These are phyloP conservation scores for Boeremia lycopersici DNA, from an alignment of 2,329 filamentous ascomycete species.

Conservation along the genomic window DNA sequence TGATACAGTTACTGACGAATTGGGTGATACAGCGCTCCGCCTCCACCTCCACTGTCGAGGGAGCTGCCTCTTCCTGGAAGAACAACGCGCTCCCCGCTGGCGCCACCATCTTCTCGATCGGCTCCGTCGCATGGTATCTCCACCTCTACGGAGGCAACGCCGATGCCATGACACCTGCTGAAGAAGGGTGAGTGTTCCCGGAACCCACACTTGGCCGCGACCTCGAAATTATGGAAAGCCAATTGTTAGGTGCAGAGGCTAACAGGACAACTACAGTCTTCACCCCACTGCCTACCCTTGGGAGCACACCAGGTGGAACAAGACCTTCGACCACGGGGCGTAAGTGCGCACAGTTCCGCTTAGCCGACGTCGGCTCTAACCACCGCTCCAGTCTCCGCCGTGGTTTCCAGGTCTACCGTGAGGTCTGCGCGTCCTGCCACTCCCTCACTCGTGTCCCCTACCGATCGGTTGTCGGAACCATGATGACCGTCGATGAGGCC, in stretches of 20 bases:
- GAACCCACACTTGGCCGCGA: constrained; percentile 22
- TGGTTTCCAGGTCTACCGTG: constrained; percentile 99
- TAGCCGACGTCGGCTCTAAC: constrained; percentile 4
- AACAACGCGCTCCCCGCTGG: constrained; percentile 85
- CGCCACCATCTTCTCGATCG: constrained; percentile 84
- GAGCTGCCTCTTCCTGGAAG: constrained; percentile 75
- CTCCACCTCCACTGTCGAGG: constrained; percentile 73
- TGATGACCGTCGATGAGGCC: constrained; percentile 97
- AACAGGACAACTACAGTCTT: constrained; percentile 65
- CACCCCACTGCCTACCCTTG: constrained; percentile 92
- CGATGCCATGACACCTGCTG: constrained; percentile 87
- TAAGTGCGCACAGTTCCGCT: constrained; percentile 60
- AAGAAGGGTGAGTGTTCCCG: constrained; percentile 86
- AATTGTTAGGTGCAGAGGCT: constrained; percentile 29
- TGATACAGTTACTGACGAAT: constrained; percentile 42
- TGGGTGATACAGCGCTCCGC: constrained; percentile 58
- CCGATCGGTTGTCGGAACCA: constrained; percentile 84
- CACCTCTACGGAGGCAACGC: constrained; percentile 90
- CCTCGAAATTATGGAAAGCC: constrained; percentile 34
- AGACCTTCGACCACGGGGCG: constrained; percentile 97
- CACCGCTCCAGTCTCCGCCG: constrained; percentile 77
- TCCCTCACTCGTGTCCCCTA: constrained; percentile 94
- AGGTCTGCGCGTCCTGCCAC: constrained; percentile 98
- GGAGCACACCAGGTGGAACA: constrained; percentile 89
- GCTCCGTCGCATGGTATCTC: constrained; percentile 95